Evolutionary conservation across 2,329 filamentous ascomycete genomes (phyloP).

Genomic region (Neofusicoccum sp.): DNA sequence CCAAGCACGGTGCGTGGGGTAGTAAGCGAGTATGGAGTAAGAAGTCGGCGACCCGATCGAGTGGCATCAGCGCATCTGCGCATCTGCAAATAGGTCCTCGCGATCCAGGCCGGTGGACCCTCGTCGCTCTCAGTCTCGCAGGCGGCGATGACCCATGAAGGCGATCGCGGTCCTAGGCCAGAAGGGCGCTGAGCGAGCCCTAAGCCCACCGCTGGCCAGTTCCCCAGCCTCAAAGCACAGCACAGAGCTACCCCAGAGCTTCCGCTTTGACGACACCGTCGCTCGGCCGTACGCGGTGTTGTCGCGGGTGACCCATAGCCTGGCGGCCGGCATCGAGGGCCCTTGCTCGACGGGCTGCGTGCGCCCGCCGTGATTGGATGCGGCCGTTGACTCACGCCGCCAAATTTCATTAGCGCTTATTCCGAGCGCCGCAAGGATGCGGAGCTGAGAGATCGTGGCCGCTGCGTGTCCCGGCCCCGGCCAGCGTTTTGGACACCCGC

Average conservation of each 20-base stretch:
- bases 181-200: neutral
- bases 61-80: too few species aligned
- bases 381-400: neutral
- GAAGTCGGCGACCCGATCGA: too few species aligned
- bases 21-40: too few species aligned
- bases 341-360: neutral
- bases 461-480: neutral
- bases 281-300: neutral
- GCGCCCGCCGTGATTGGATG: neutral
- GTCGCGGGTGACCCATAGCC: too few species aligned
- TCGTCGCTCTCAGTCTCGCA: too few species aligned
- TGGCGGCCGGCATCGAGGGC: too few species aligned
- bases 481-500: neutral
- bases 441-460: conserved; percentile 4
- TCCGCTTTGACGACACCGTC: conserved; percentile 8
- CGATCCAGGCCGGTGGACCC: too few species aligned
- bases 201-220: conserved; percentile 8
- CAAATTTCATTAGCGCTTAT: neutral
- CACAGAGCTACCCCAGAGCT: neutral
- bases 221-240: neutral
- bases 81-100: too few species aligned
- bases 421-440: neutral
- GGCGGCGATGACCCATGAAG: conserved; percentile 1
- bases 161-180: neutral
- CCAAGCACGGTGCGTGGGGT: too few species aligned